Evolutionary conservation across 1,284 basidiomycete genomes (phyloP), one percentile per base, ranked within the genome.

Genomic region (Mycena citricolor): DNA sequence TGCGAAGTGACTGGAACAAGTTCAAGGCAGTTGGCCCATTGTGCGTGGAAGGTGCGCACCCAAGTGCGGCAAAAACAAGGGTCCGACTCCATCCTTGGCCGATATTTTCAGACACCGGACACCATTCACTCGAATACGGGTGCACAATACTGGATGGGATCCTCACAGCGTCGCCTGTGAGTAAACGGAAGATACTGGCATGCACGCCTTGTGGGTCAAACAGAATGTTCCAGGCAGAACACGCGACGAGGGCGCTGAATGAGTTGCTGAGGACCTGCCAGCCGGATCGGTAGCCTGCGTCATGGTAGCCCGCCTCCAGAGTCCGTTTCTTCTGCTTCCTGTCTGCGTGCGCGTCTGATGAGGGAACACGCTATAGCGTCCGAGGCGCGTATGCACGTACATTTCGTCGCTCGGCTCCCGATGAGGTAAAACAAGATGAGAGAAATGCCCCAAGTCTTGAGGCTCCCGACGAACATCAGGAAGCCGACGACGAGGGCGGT

Each of bases 181-280:
- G 8, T 21, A 44, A 55, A 21, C 42, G 44, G 16, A 50, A 57
- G 29, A 64, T 13, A 11, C 39, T 50, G 4, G 63, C 65, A 24
- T 68, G 71, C 3, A 64, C 54, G 47, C 64, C 68, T 7, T 49
- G 52, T 30, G 74, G 73, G 17, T 73, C 74, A 56, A 79, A 84
- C 2, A 69, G 60, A 28, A 74, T 65, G 57, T 79, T 76, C 90
- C 86, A 94, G 0, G 76, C 47, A 8, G 83, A 59, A 8, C 77
- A 73, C 0, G 86, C 86, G 4, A 83, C 52, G 17, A 89, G 64
- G 0, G 85, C 87, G 8, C 83, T 76, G n/a, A 81, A 70, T 19
- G 85, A 86, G 61, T 92, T 94, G 66, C 80, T 83, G 7, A 93
- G 61, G 13, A 94, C 91, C 66, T 97, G 93, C 62, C 79, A 76